Conservation (phyloP, 2,329 filamentous ascomycete species). For the Bipolaris bicolor region DNA sequence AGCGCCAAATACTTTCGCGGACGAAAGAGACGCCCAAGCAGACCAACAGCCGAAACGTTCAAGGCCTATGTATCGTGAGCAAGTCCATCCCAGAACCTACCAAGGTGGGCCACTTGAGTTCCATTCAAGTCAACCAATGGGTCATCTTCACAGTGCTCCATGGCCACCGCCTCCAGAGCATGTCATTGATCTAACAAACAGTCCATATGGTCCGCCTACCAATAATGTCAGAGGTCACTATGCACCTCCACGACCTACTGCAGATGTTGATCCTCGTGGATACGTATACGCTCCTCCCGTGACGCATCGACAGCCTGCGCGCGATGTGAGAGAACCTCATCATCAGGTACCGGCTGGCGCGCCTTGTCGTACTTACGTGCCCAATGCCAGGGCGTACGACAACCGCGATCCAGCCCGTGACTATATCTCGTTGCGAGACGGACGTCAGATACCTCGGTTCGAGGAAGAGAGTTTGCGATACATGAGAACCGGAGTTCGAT, state of each 20-base stretch:
- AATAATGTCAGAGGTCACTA: slow-evolving; percentile 14
- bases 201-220: slow-evolving; percentile 21
- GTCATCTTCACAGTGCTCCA: slow-evolving; percentile 14
- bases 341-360: slow-evolving; percentile 19
- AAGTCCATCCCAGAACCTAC: slow-evolving; percentile 6
- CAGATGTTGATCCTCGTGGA: slow-evolving; percentile 14
- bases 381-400: slow-evolving; percentile 21
- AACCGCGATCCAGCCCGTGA: slow-evolving; percentile 21
- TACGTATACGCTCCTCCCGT: slow-evolving; percentile 21
- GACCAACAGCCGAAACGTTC: slow-evolving; percentile 20
- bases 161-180: slow-evolving; percentile 21
- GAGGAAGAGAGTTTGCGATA: slow-evolving; percentile 17
- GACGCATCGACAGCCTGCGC: slow-evolving; percentile 19
- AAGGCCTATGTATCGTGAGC: slow-evolving; percentile 22
- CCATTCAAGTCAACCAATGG: slow-evolving; percentile 15
- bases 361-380: slow-evolving; percentile 19
- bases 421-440: slow-evolving; percentile 18
- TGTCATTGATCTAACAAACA: slow-evolving; percentile 37
- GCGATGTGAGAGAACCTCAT: slow-evolving; percentile 27
- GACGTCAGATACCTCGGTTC: slow-evolving; percentile 13
- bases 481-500: slow-evolving; percentile 20
- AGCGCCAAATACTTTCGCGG: slow-evolving; percentile 13
- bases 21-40: slow-evolving; percentile 12
- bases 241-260: slow-evolving; percentile 9
- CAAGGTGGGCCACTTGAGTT: slow-evolving; percentile 5